Evolutionary conservation across 2,329 filamentous ascomycete species (phyloP).

Genomic region (Trichoderma aggressivum): DNA sequence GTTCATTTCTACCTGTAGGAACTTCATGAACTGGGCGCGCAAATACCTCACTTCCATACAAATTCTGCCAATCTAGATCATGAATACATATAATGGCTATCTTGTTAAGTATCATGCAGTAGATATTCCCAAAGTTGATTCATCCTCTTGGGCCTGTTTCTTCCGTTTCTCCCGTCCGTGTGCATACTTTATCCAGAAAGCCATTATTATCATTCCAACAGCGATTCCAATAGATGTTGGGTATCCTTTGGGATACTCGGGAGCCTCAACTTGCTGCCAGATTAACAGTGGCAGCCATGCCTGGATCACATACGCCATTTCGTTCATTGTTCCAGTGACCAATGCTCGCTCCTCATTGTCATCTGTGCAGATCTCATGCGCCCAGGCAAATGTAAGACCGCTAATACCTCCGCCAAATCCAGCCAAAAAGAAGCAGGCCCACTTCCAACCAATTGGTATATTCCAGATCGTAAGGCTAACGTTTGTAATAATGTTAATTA

Average conservation of each 20-base stretch:
- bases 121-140: not conserved
- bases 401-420: constrained; percentile 50
- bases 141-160: not conserved
- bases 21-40: not conserved
- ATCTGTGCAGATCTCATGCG: constrained; percentile 47
- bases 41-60: not conserved
- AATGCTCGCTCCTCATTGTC: constrained; percentile 64
- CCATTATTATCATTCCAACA: constrained; percentile 46
- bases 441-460: constrained; percentile 55
- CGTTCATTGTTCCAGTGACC: constrained; percentile 64
- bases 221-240: constrained; percentile 52
- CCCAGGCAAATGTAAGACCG: constrained; percentile 47
- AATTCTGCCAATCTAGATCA: not conserved
- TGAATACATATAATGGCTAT: not conserved
- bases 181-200: constrained; percentile 46
- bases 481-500: constrained; percentile 41
- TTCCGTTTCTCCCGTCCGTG: constrained; percentile 40
- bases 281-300: constrained; percentile 66
- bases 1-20: not conserved
- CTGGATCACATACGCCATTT: constrained; percentile 66
- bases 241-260: constrained; percentile 59
- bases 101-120: not conserved
- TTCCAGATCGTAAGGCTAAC: constrained; percentile 42
- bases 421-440: constrained; percentile 58
- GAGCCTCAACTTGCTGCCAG: constrained; percentile 63